A percentile compares a stretch with the other conserved stretches of the same genome.
phyloP scores from a whole-genome alignment of 257 asterid genomes.

The Lantana camara region DNA sequence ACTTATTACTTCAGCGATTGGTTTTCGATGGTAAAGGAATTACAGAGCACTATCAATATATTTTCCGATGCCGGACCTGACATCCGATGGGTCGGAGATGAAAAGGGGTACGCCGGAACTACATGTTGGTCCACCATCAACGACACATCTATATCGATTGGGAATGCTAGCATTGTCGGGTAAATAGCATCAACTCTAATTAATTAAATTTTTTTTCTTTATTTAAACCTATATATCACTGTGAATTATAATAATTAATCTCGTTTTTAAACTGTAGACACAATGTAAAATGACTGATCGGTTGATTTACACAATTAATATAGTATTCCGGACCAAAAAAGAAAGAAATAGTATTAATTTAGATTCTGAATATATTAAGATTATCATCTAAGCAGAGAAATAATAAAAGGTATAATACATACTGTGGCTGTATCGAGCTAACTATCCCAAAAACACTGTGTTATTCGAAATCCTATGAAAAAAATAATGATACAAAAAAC shows the following conservation, averaged over 20 bases:
- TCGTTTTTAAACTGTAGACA: too few relatives aligned
- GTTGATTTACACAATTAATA: too few relatives aligned
- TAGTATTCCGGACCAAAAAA: too few relatives aligned
- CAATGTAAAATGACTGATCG: too few relatives aligned
- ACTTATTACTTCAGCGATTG: conserved; percentile 76
- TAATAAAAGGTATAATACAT: too few relatives aligned
- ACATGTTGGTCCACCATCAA: conserved; percentile 97
- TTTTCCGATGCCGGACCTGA: conserved; percentile 96
- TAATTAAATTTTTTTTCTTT: background rate
- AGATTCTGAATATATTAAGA: too few relatives aligned
- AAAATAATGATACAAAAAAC: too few relatives aligned
- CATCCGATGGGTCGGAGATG: conserved; percentile 92
- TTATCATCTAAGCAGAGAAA: background rate
- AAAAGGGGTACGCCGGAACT: conserved; percentile 72
- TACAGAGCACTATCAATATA: conserved; percentile 83
- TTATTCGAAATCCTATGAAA: too few relatives aligned
- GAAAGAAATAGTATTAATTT: too few relatives aligned
- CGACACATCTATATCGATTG: conserved; percentile 69
- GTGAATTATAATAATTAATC: background rate
- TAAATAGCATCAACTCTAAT: conserved; percentile 28
- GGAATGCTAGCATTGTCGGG: conserved; percentile 55
- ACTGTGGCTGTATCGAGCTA: too few relatives aligned
- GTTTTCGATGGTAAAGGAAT: conserved; percentile 87
- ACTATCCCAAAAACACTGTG: too few relatives aligned
- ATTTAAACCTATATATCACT: too few relatives aligned